Evolutionary conservation across 2,329 filamentous ascomycete genomes (phyloP).

Genomic region (Lecanicillium sp.): DNA sequence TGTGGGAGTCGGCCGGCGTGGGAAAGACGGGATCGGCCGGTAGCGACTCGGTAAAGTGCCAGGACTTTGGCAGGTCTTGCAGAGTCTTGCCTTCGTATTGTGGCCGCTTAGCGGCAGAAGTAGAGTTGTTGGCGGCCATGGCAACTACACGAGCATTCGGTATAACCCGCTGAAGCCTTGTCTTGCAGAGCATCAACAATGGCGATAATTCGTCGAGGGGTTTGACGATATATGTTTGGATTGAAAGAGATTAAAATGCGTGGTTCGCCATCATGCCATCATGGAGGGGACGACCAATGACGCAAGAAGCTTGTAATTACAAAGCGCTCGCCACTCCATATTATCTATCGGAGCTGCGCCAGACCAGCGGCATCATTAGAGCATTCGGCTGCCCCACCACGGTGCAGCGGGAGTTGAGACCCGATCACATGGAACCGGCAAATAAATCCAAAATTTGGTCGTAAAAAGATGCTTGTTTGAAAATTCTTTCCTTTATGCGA

Average conservation of each 20-base stretch:
- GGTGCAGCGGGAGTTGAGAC: no score
- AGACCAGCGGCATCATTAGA: no score
- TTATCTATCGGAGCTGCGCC: no score
- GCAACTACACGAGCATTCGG: constrained; percentile 2
- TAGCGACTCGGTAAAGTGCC: constrained; percentile 57
- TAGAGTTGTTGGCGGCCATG: constrained; percentile 3
- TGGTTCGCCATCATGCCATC: background rate
- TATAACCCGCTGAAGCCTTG: constrained; percentile 4
- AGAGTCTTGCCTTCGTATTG: constrained; percentile 29
- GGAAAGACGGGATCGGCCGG: constrained; percentile 72
- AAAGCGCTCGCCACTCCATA: no score
- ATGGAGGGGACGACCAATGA: background rate
- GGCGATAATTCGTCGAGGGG: background rate
- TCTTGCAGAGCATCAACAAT: constrained; percentile 8
- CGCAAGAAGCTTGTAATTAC: no score
- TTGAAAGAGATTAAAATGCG: background rate
- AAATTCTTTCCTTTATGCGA: no score
- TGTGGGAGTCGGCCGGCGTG: constrained; percentile 73
- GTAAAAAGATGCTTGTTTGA: no score
- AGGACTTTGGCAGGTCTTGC: constrained; percentile 53
- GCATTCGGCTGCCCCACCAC: no score
- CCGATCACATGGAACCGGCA: no score
- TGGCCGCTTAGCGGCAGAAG: constrained; percentile 1
- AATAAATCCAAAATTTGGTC: no score
- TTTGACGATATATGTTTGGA: no score